Percentiles rank a stretch among this genome's conserved stretches.
phyloP scores from a whole-genome alignment of 805 yeast genomes.

The Brettanomyces nanus region DNA sequence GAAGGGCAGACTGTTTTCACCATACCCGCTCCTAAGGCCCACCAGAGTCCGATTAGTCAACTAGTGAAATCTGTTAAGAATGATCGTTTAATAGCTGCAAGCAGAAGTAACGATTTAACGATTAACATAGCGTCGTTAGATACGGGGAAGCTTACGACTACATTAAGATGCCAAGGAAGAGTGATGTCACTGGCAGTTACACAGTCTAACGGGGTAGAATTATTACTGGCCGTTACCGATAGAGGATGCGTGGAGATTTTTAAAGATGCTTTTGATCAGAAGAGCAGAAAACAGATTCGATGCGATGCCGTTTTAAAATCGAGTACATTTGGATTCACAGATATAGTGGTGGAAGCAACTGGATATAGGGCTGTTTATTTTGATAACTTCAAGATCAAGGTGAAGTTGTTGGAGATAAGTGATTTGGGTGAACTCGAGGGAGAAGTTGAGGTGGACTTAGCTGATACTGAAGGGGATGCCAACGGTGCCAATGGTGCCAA shows the following conservation, averaged over 20 bases:
- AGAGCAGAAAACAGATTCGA: slow-evolving; percentile 13
- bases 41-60: slow-evolving; percentile 26
- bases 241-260: slow-evolving; percentile 25
- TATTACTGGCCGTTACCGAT: slow-evolving; percentile 24
- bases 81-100: slow-evolving; percentile 28
- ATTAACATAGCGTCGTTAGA: slow-evolving; percentile 29
- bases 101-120: slow-evolving; percentile 22
- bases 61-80: slow-evolving; percentile 26
- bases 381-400: slow-evolving; percentile 19
- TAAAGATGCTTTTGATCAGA: slow-evolving; percentile 12
- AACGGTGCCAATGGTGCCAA: slow-evolving; percentile 10
- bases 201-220: slow-evolving; percentile 12
- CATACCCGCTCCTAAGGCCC: slow-evolving; percentile 26
- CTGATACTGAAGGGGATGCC: slow-evolving; percentile 7
- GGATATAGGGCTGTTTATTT: slow-evolving; percentile 19
- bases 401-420: slow-evolving; percentile 26
- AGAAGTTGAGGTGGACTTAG: slow-evolving; percentile 16
- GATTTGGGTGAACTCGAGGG: slow-evolving; percentile 17
- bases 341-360: slow-evolving; percentile 2
- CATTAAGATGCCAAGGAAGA: slow-evolving; percentile 27
- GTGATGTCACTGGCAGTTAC: slow-evolving; percentile 23
- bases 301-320: slow-evolving; percentile 9
- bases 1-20: slow-evolving; percentile 13
- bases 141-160: slow-evolving; percentile 22
- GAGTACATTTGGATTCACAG: slow-evolving; percentile 5